Conservation (phyloP, 2,329 filamentous ascomycete species). For the Didymosphaeria variabile region DNA sequence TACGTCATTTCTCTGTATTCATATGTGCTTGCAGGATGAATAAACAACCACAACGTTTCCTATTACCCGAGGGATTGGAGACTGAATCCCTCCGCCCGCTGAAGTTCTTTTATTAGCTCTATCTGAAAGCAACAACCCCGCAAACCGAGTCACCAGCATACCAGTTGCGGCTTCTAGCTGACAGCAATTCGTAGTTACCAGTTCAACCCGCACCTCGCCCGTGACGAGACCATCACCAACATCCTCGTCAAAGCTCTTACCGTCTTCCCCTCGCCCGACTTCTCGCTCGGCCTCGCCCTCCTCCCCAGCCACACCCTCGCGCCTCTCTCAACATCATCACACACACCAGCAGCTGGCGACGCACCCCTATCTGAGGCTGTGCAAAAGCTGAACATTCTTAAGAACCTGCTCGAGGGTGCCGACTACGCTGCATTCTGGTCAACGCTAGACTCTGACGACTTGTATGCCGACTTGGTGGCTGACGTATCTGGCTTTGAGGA, state of each 20-base stretch:
- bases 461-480: conserved; percentile 93
- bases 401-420: conserved; percentile 86
- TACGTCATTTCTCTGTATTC: conserved; percentile 64
- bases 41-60: conserved; percentile 84
- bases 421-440: conserved; percentile 95
- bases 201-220: conserved; percentile 97
- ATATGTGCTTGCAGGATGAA: conserved; percentile 71
- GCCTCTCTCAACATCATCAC: conserved; percentile 60
- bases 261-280: conserved; percentile 95
- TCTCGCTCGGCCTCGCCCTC: conserved; percentile 91
- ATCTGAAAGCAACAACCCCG: conserved; percentile 66
- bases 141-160: conserved; percentile 4
- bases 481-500: conserved; percentile 97
- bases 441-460: conserved; percentile 89
- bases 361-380: conserved; percentile 84
- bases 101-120: conserved; percentile 79
- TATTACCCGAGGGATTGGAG: conserved; percentile 87
- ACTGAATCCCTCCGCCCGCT: conserved; percentile 67
- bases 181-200: conserved; percentile 76
- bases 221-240: conserved; percentile 98
- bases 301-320: conserved; percentile 84
- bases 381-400: conserved; percentile 83
- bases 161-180: conserved; percentile 12
- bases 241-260: conserved; percentile 98
- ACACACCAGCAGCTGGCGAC: conserved; percentile 68